phyloP scores from a whole-genome alignment of 352 stramenopile genomes.

The Phytophthora megakarya region DNA sequence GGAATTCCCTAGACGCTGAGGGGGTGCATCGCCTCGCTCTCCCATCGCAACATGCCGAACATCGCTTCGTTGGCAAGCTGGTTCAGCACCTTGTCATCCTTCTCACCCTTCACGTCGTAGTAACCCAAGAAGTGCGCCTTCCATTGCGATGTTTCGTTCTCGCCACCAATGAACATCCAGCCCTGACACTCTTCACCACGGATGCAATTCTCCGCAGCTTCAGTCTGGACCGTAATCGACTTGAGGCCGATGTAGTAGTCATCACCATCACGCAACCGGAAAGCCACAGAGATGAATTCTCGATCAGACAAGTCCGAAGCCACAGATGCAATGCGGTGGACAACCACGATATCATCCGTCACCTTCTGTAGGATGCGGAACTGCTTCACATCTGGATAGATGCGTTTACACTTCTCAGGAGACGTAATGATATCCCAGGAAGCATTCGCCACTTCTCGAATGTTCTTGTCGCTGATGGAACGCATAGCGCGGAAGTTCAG shows the following conservation, averaged over 20 bases:
- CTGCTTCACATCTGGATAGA: constrained; percentile 85
- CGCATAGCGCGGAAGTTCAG: constrained; percentile 74
- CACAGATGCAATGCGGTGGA: constrained; percentile 77
- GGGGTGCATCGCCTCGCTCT: constrained; percentile 84
- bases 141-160: constrained; percentile 69
- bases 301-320: constrained; percentile 75
- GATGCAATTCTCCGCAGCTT: constrained; percentile 78
- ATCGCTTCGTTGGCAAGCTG: constrained; percentile 85
- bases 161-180: constrained; percentile 82
- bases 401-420: constrained; percentile 80
- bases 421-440: constrained; percentile 89
- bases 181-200: constrained; percentile 81
- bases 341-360: constrained; percentile 82
- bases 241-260: constrained; percentile 84
- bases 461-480: constrained; percentile 68
- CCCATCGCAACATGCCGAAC: constrained; percentile 87
- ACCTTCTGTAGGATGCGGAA: constrained; percentile 86
- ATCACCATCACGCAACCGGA: constrained; percentile 72
- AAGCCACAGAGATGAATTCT: constrained; percentile 81
- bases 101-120: constrained; percentile 85
- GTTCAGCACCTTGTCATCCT: constrained; percentile 85
- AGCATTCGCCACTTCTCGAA: constrained; percentile 68
- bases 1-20: constrained; percentile 58
- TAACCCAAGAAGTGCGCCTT: constrained; percentile 84
- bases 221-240: constrained; percentile 71